Base-by-base conservation (phyloP, 768 basidiomycete genomes). In the Phaeotremella fagi region DNA sequence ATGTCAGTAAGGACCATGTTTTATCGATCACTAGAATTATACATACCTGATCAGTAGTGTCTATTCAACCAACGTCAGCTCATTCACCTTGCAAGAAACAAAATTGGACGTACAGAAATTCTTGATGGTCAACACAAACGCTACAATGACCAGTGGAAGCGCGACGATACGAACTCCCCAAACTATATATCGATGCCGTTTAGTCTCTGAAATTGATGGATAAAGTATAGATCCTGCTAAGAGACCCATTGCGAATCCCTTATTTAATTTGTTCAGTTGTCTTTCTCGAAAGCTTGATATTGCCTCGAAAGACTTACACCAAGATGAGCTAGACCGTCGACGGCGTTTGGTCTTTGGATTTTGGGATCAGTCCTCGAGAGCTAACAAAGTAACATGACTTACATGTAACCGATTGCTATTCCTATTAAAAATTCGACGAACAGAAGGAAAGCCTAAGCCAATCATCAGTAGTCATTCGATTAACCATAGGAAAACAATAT, bases 281-380 rank as follows among this genome's bases (percentile, higher is more conserved):
- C 31, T 24, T 31, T 2, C 18, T 23, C 23, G 15, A 43, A 37
- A 16, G 26, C 25, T 12, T 2, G 20, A 24, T n/a, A 31, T n/a
- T n/a, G n/a, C n/a, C n/a, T 27, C 20, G 23, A 25, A 22, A 26
- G 15, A 65, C 63, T 46, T 24, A 66, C 61, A 3, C 92, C 90
- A 6, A 94, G 79, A 75, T 95, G 91, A 3, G 87, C 86, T 56
- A 98, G 90, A 69, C 97, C 97, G 68, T 97, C 94, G 14, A 95
- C 83, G 55, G 84, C 88, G 44, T 66, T 66, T 82, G 73, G 60
- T 48, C 63, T 59, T 60, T 1, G 18, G 45, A 45, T 23, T 45
- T 48, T 38, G 36, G 35, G 20, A 24, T 1, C 12, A 20, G 27
- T 22, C 18, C 20, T 25, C 2, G 6, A 31, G 36, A 38, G 27